Evolutionary conservation across 768 basidiomycete genomes (phyloP), one percentile per base, ranked within the genome.

Genomic region (Lentinula edodes): DNA sequence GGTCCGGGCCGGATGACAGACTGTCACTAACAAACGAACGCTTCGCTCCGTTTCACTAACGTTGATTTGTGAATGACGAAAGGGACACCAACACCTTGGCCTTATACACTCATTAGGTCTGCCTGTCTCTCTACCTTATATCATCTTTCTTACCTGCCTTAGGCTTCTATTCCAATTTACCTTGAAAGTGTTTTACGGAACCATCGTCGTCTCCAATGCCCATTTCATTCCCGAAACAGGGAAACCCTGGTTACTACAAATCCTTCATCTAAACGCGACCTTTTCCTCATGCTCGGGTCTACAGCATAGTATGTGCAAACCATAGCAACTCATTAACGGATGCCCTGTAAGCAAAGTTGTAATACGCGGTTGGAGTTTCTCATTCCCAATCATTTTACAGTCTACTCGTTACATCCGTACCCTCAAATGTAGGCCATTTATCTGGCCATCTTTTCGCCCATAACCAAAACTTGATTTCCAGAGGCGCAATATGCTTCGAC

Each of bases 161-260:
- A 91, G 90, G 39, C 69, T 86, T 16, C 76, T 92, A 34, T 93
- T 91, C 71, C 83, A 83, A 66, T 88, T 94, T 66, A 91, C 93
- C 2, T 85, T 95, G 68, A 91, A 91, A 70, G 90, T 94, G 64
- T 95, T 95, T 75, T 95, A 95, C 72, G 91, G 91, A 1, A 84
- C 88, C 9, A 93, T 95, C 60, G 90, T 95, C 28, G 81, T 95
- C 15, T 91, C 95, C 72, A 90, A 90, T 69, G 77, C 78, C 3
- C 76, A 91, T 51, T 73, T 84, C 55, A 84, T 95, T 55, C 91
- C 92, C 20, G 72, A 77, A 66, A 86, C 81, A 10, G 93, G 93
- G 3, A 74, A 78, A 58, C 90, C 93, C 66, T 91, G 89, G 92
- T 62, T 48, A 51, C 56, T 60, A 12, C 45, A 43, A 18, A 38